Conservation (phyloP, 1,284 basidiomycete genomes). For the Ganoderma leucocontextum region DNA sequence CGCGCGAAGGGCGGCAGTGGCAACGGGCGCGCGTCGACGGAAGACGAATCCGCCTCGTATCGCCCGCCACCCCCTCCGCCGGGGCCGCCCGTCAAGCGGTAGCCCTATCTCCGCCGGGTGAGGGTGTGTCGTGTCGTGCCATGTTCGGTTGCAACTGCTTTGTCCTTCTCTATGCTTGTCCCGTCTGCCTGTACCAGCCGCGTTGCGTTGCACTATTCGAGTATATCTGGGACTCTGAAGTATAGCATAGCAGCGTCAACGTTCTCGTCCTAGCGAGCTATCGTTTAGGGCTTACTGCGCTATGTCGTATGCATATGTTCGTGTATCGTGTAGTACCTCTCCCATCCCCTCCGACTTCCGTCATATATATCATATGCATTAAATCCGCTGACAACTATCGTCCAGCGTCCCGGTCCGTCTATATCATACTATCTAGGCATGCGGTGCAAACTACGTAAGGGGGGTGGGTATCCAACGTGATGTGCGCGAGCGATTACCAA, state of each 20-base stretch:
- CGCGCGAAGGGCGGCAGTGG: constrained; percentile 39
- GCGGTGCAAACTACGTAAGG: constrained; percentile 4
- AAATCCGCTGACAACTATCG: not conserved
- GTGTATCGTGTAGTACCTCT: constrained; percentile 17
- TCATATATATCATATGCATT: not conserved
- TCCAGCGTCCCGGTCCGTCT: not conserved
- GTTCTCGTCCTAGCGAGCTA: constrained; percentile 15
- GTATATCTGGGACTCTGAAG: constrained; percentile 23
- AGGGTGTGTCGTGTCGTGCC: too few relatives aligned
- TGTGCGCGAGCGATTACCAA: not conserved
- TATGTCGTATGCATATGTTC: constrained; percentile 1
- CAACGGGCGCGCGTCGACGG: constrained; percentile 22
- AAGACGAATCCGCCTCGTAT: constrained; percentile 36
- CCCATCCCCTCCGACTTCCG: not conserved
- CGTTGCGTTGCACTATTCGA: constrained; percentile 9
- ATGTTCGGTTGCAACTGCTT: constrained; percentile 2
- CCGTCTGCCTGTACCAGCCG: constrained; percentile 6
- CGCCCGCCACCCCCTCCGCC: constrained; percentile 19
- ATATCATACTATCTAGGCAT: constrained; percentile 8
- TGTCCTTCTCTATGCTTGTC: constrained; percentile 2
- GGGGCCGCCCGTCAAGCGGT: constrained; percentile 32
- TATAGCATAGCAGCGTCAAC: constrained; percentile 16
- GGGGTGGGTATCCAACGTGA: constrained; percentile 13
- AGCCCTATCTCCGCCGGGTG: constrained; percentile 6
- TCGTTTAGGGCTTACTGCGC: constrained; percentile 12